Evolutionary conservation across 75 land plant species (phyloP).

Genomic region (Isoetes taiwanensis): DNA sequence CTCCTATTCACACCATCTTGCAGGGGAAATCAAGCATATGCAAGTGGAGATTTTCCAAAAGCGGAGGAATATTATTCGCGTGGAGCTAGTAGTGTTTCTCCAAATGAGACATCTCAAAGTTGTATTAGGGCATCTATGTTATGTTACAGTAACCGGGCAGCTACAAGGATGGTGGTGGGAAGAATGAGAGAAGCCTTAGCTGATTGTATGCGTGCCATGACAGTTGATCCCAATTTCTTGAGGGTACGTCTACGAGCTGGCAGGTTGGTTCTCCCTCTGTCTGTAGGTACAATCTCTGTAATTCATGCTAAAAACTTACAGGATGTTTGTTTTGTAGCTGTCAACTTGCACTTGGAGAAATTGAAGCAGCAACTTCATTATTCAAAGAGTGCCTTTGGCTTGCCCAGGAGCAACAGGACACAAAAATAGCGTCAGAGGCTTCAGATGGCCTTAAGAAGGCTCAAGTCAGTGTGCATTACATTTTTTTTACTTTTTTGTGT

Average conservation of each 20-base stretch:
- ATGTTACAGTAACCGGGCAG: constrained; percentile 98
- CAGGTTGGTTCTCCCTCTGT: constrained; percentile 31
- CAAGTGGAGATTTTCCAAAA: constrained; percentile 51
- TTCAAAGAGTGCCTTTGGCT: constrained; percentile 53
- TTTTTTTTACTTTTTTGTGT: background rate
- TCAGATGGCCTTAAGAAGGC: constrained; percentile 76
- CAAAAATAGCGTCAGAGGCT: constrained; percentile 58
- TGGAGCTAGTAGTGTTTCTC: constrained; percentile 61
- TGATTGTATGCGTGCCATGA: constrained; percentile 75
- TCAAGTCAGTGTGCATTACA: constrained; percentile 29
- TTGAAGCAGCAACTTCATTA: constrained; percentile 40
- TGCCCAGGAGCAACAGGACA: constrained; percentile 41
- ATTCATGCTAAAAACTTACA: background rate
- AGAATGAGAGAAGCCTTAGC: constrained; percentile 78
- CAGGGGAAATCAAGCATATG: constrained; percentile 97
- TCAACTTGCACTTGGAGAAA: constrained; percentile 80
- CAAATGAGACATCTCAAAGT: constrained; percentile 51
- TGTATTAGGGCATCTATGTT: constrained; percentile 71
- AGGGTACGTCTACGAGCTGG: constrained; percentile 75
- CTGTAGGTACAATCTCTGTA: background rate
- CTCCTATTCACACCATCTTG: background rate
- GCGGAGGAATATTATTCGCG: constrained; percentile 93
- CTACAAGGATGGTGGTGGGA: constrained; percentile 79
- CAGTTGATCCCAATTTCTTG: constrained; percentile 65
- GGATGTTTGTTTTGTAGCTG: constrained; percentile 33